Conservation (phyloP, 192 early-diverging fungal genomes). For the Coemansia sp. region DNA sequence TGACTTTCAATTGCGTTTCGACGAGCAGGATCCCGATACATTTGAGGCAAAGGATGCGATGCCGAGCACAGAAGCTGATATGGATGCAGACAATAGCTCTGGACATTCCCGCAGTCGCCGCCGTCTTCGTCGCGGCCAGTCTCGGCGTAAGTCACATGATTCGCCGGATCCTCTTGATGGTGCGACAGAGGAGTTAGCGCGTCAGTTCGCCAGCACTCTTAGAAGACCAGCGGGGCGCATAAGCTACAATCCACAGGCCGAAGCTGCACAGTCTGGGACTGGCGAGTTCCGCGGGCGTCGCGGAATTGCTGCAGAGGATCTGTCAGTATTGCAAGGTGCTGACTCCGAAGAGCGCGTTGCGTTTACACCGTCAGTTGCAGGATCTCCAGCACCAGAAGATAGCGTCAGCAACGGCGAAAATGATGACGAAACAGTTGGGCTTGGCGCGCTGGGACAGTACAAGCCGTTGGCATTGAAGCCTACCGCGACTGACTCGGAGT, state of each 20-base stretch:
- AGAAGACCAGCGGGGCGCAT: neutral
- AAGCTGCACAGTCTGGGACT: neutral
- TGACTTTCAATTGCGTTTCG: conserved; percentile 13
- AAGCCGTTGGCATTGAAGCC: conserved; percentile 15
- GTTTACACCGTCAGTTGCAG: conserved; percentile 30
- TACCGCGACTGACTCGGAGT: neutral
- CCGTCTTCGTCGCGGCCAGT: neutral
- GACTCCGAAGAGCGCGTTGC: neutral
- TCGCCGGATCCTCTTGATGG: neutral
- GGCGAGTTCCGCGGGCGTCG: conserved; percentile 35
- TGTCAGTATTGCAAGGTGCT: neutral
- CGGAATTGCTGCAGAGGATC: conserved; percentile 38
- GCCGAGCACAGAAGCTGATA: neutral
- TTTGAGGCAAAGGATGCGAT: neutral
- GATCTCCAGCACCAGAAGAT: conserved; percentile 7
- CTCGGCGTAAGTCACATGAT: neutral
- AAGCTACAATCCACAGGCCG: neutral
- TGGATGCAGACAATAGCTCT: neutral
- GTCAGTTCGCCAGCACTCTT: neutral
- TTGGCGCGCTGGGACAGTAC: conserved; percentile 38
- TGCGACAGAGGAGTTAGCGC: neutral
- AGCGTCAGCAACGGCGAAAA: conserved; percentile 1
- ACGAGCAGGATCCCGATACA: conserved; percentile 4
- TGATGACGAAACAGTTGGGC: neutral
- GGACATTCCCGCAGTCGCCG: neutral